Evolutionary conservation across 2,329 filamentous ascomycete species (phyloP).

Genomic region (Monilinia polystroma): DNA sequence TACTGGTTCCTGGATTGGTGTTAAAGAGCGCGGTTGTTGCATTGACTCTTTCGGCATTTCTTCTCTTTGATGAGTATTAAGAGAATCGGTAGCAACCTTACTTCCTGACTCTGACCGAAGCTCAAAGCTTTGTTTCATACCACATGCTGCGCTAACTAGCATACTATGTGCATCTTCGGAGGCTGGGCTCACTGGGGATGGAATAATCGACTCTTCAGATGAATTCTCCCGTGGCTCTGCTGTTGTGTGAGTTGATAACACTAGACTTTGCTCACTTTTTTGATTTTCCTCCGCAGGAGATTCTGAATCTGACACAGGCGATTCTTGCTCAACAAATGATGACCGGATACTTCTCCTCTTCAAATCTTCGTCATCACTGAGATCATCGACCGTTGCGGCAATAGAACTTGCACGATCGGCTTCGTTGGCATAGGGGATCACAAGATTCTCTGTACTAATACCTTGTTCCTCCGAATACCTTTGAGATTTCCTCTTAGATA

Average conservation of each 20-base stretch:
- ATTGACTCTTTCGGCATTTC: background rate
- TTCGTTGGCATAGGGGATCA: constrained; percentile 40
- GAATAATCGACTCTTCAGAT: background rate
- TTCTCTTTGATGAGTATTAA: background rate
- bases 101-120: background rate
- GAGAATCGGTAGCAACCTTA: constrained; percentile 8
- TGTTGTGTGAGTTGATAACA: background rate
- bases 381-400: constrained; percentile 57
- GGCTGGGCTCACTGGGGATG: background rate
- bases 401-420: constrained; percentile 51
- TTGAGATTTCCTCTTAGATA: constrained; percentile 34
- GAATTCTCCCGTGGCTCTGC: background rate
- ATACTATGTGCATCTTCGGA: background rate
- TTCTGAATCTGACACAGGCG: background rate
- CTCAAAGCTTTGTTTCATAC: background rate
- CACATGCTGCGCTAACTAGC: background rate
- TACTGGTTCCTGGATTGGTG: constrained; percentile 28
- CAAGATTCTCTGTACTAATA: constrained; percentile 46
- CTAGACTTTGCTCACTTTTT: background rate
- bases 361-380: constrained; percentile 44
- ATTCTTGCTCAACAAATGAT: constrained; percentile 29
- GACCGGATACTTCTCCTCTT: constrained; percentile 37
- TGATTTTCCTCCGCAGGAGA: background rate
- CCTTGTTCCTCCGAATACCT: constrained; percentile 33
- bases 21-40: constrained; percentile 5